Percentiles rank a stretch among this genome's conserved stretches.
These are phyloP conservation scores for Symbiodinium pilosum DNA, from an alignment of 73 alveolate species.

Conservation along the genomic window DNA sequence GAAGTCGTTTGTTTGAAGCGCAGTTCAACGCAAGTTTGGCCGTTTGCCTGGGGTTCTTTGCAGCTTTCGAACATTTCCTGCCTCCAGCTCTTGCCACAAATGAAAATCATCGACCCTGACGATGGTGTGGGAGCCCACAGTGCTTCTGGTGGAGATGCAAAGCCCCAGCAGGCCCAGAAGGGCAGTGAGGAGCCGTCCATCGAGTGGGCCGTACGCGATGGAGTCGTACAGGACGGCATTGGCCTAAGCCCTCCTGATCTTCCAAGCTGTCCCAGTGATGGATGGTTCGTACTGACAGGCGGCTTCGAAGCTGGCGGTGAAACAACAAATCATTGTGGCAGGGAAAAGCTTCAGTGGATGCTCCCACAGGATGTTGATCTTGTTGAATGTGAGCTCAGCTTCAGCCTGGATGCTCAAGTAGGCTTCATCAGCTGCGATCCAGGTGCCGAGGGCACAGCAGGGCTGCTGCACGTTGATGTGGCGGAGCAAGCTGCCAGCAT, in stretches of 20 bases:
- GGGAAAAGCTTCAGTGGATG: neutral
- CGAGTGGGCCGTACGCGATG: neutral
- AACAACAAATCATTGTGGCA: neutral
- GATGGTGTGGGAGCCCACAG: too few relatives aligned
- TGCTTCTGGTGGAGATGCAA: too few relatives aligned
- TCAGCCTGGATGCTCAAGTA: constrained; percentile 59
- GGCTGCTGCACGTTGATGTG: neutral
- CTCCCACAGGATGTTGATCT: neutral
- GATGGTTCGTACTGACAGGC: neutral
- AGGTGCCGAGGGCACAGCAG: neutral
- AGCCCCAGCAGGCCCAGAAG: too few relatives aligned
- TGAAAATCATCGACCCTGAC: too few relatives aligned
- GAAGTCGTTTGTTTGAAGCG: neutral
- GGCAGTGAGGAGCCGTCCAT: neutral
- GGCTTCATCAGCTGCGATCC: neutral
- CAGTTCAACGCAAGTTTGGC: neutral
- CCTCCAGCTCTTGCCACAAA: constrained; percentile 9
- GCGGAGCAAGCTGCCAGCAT: neutral
- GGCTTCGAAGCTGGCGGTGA: neutral
- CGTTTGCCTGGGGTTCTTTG: constrained; percentile 51
- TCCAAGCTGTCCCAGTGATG: neutral
- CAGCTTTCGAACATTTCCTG: constrained; percentile 14
- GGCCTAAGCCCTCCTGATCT: neutral
- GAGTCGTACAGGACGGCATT: neutral
- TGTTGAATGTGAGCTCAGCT: constrained; percentile 22